Evolutionary conservation across 1,139 yeast species (phyloP).

Genomic region (Magnusiomyces magnusii): DNA sequence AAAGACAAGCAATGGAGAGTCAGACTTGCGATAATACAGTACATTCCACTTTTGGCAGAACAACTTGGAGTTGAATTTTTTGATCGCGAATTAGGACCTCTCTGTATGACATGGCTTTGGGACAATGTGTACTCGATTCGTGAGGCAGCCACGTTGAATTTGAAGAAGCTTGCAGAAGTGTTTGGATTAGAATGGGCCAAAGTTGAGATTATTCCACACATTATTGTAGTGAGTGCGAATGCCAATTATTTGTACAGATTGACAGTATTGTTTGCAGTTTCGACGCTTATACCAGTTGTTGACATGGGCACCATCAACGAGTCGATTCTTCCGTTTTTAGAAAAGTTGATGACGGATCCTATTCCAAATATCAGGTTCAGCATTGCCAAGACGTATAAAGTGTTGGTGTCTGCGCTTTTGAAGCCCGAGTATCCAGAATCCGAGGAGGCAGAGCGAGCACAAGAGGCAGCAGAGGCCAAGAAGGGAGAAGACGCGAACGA

Average conservation of each 20-base stretch:
- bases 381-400: slow-evolving; percentile 76
- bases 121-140: slow-evolving; percentile 95
- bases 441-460: slow-evolving; percentile 22
- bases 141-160: slow-evolving; percentile 87
- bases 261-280: slow-evolving; percentile 83
- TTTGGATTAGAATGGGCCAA: slow-evolving; percentile 96
- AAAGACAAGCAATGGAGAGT: slow-evolving; percentile 98
- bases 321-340: slow-evolving; percentile 72
- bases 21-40: slow-evolving; percentile 92
- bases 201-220: slow-evolving; percentile 68
- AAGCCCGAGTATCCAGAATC: slow-evolving; percentile 21
- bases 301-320: slow-evolving; percentile 47
- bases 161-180: slow-evolving; percentile 69
- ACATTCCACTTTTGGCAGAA: slow-evolving; percentile 91
- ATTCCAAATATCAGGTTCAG: slow-evolving; percentile 95
- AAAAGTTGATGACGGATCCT: slow-evolving; percentile 61
- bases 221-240: slow-evolving; percentile 46
- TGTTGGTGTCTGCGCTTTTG: slow-evolving; percentile 47
- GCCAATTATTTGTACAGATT: slow-evolving; percentile 82
- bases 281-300: slow-evolving; percentile 57
- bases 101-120: slow-evolving; percentile 97
- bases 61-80: slow-evolving; percentile 92
- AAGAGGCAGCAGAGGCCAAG: not conserved
- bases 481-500: not conserved
- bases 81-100: slow-evolving; percentile 80